Conservation (phyloP, 257 asterid species). For the Scutellaria minor region DNA sequence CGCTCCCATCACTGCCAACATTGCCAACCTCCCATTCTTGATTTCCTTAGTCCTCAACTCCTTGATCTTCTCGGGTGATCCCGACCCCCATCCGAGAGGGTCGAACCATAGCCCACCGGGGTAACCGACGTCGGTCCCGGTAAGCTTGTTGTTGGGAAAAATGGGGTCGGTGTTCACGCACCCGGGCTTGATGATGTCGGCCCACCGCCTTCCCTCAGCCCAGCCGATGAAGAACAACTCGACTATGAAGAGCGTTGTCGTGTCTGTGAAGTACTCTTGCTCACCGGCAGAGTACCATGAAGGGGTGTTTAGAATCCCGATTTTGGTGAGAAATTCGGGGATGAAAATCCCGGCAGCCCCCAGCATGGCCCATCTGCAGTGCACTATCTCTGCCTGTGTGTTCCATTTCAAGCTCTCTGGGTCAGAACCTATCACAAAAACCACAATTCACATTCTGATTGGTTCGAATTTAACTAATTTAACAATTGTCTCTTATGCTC, state of each 20-base stretch:
- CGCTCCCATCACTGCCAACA: conserved; percentile 98
- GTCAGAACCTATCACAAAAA: conserved; percentile 67
- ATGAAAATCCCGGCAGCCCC: conserved; percentile 99
- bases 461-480: not conserved
- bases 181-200: conserved; percentile 94
- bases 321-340: conserved; percentile 91
- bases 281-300: conserved; percentile 99
- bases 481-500: not conserved
- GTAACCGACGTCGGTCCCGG: conserved; percentile 96
- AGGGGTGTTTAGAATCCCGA: conserved; percentile 91
- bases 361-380: conserved; percentile 98
- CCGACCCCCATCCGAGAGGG: conserved; percentile 96
- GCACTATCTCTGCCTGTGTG: conserved; percentile 86
- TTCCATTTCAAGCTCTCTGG: conserved; percentile 97
- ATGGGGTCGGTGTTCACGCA: conserved; percentile 93
- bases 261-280: conserved; percentile 90
- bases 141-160: conserved; percentile 98
- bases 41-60: conserved; percentile 96
- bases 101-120: conserved; percentile 98
- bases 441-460: not conserved
- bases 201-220: conserved; percentile 99
- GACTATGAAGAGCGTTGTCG: conserved; percentile 78
- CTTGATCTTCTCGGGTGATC: conserved; percentile 72
- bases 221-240: conserved; percentile 93
- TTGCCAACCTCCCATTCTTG: conserved; percentile 92